These are phyloP conservation scores for Neurospora sp. DNA, from an alignment of 495 filamentous ascomycete species.

Conservation along the genomic window DNA sequence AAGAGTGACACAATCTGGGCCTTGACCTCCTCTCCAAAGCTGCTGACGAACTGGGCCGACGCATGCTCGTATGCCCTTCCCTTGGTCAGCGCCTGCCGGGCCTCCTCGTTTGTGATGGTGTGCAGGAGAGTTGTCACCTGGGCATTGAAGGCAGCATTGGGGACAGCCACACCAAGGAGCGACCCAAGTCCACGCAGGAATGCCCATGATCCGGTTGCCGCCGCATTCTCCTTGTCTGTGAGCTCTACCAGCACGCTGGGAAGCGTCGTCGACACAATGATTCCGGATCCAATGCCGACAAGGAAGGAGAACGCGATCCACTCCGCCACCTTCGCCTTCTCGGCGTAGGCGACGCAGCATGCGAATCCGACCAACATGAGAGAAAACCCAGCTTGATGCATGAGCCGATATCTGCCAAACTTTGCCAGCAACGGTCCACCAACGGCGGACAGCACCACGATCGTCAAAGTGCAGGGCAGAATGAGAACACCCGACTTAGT, in stretches of 20 bases:
- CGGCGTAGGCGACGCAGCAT: constrained; percentile 26
- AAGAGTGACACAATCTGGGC: constrained; percentile 5
- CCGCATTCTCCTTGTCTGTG: constrained; percentile 32
- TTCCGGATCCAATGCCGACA: constrained; percentile 23
- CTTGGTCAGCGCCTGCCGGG: background rate
- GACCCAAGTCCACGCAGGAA: constrained; percentile 39
- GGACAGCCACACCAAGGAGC: constrained; percentile 39
- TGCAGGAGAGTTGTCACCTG: constrained; percentile 9
- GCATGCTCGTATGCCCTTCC: constrained; percentile 17
- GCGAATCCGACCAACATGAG: constrained; percentile 31
- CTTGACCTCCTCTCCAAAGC: background rate
- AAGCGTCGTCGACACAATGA: constrained; percentile 24
- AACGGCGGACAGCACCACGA: constrained; percentile 22
- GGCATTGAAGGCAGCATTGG: constrained; percentile 41
- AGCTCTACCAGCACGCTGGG: constrained; percentile 21
- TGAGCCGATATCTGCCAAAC: constrained; percentile 32
- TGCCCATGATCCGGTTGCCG: constrained; percentile 32
- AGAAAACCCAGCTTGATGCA: constrained; percentile 31
- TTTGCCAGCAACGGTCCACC: constrained; percentile 32
- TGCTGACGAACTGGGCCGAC: constrained; percentile 9
- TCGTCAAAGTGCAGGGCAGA: constrained; percentile 35
- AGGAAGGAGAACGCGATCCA: constrained; percentile 27
- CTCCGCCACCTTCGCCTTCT: constrained; percentile 10
- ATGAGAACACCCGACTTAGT: constrained; percentile 33
- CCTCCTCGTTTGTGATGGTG: background rate